Evolutionary conservation across 345 rosid genomes (phyloP).

Genomic region (Noccaea caerulescens): DNA sequence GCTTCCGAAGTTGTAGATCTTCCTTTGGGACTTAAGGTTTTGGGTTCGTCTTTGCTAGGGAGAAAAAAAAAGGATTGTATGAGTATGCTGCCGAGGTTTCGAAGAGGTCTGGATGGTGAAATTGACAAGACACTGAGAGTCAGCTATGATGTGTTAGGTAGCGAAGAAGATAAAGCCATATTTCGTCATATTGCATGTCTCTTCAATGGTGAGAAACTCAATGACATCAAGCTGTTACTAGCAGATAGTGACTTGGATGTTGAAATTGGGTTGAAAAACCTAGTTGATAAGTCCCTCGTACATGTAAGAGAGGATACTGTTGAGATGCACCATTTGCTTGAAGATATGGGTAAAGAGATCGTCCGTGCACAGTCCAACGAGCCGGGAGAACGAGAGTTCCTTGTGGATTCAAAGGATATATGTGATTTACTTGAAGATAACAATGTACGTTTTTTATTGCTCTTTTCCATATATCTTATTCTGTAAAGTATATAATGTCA

Average conservation of each 20-base stretch:
- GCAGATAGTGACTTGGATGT: slow-evolving; percentile 5
- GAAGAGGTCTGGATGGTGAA: not conserved
- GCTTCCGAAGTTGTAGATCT: too few species aligned
- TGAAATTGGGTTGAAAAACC: not conserved
- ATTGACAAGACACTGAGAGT: slow-evolving; percentile 16
- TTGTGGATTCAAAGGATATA: slow-evolving; percentile 29
- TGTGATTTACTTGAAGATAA: slow-evolving; percentile 12
- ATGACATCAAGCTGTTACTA: not conserved
- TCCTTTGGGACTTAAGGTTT: too few species aligned
- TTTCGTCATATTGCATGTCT: slow-evolving; percentile 47
- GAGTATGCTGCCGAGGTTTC: not conserved
- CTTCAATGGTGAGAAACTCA: not conserved
- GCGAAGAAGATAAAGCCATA: not conserved
- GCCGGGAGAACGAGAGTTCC: slow-evolving; percentile 33
- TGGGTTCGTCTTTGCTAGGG: too few species aligned
- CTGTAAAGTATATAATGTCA: too few species aligned
- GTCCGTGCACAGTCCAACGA: slow-evolving; percentile 27
- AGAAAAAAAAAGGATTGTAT: too few species aligned
- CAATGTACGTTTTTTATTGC: slow-evolving; percentile 3
- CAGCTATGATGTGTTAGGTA: slow-evolving; percentile 38
- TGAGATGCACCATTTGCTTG: slow-evolving; percentile 38
- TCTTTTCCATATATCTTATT: not conserved
- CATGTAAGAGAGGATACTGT: not conserved
- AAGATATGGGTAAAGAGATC: not conserved
- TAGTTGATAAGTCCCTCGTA: not conserved